Evolutionary conservation across 148 eudicot genomes (phyloP).

Genomic region (Chenopodium formosanum): DNA sequence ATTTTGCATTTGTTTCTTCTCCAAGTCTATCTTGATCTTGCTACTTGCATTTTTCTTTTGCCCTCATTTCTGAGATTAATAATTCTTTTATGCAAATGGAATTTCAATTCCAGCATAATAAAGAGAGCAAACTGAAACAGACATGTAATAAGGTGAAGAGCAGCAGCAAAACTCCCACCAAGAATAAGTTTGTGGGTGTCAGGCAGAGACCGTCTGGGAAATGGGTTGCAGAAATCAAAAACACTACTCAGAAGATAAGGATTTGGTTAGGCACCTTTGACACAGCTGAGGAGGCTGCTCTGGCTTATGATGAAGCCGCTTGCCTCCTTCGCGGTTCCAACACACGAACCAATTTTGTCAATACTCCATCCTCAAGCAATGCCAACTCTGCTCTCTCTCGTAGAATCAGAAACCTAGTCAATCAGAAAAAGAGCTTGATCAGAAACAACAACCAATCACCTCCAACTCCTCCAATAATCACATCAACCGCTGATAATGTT

Average conservation of each 20-base stretch:
- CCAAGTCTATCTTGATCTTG: not conserved
- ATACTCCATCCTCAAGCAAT: slow-evolving; percentile 20
- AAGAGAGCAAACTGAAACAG: slow-evolving; percentile 23
- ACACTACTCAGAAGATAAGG: slow-evolving; percentile 63
- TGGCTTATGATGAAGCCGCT: slow-evolving; percentile 71
- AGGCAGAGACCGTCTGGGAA: slow-evolving; percentile 71
- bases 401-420: slow-evolving; percentile 52
- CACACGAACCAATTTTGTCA: slow-evolving; percentile 55
- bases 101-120: slow-evolving; percentile 36
- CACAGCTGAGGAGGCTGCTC: slow-evolving; percentile 70
- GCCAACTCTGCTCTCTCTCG: slow-evolving; percentile 46
- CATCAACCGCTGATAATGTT: not conserved
- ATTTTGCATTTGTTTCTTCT: not conserved
- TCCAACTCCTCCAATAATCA: slow-evolving; percentile 1
- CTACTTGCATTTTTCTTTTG: not conserved
- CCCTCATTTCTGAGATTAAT: not conserved
- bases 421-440: slow-evolving; percentile 35
- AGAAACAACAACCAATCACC: slow-evolving; percentile 19
- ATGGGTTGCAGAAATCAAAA: slow-evolving; percentile 80
- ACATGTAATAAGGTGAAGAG: not conserved
- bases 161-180: not conserved
- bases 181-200: slow-evolving; percentile 62
- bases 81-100: slow-evolving; percentile 26
- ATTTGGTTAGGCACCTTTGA: slow-evolving; percentile 75
- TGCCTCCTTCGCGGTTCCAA: slow-evolving; percentile 65